Percentiles rank a stretch among this genome's conserved stretches.
These are phyloP conservation scores for Ettlia oleoabundans DNA, from an alignment of 139 green algal genomes.

Conservation along the genomic window DNA sequence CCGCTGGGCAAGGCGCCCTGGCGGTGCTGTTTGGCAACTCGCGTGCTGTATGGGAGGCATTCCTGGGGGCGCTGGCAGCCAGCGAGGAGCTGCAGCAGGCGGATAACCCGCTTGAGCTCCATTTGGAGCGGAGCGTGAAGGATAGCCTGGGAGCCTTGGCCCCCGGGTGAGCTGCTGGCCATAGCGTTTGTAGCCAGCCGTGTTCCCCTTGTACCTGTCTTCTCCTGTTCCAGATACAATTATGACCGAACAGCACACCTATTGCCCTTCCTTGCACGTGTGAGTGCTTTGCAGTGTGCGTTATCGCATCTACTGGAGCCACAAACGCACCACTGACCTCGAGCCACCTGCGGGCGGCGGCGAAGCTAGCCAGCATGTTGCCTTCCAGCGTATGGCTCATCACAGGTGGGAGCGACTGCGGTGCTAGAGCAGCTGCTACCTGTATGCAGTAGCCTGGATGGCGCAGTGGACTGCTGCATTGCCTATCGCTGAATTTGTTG, in stretches of 20 bases:
- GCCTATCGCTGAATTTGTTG: too few relatives aligned
- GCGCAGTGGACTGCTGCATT: too few relatives aligned
- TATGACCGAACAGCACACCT: too few relatives aligned
- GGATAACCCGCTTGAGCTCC: constrained; percentile 46
- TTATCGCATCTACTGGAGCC: constrained; percentile 38
- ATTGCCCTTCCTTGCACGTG: background rate
- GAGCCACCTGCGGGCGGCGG: background rate
- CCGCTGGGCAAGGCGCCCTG: constrained; percentile 29
- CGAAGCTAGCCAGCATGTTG: constrained; percentile 25
- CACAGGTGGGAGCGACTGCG: too few relatives aligned
- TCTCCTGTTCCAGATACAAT: too few relatives aligned
- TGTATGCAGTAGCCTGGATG: too few relatives aligned
- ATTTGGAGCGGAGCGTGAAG: constrained; percentile 30
- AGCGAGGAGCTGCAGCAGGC: constrained; percentile 17
- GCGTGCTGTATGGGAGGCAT: constrained; percentile 44
- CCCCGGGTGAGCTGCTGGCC: too few relatives aligned
- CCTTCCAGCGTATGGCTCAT: constrained; percentile 51
- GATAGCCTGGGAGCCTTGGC: background rate
- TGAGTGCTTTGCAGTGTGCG: constrained; percentile 13
- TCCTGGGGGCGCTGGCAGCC: constrained; percentile 32
- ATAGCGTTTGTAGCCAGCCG: too few relatives aligned
- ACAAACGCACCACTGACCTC: constrained; percentile 20
- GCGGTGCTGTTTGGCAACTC: constrained; percentile 51
- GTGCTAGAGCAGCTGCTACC: too few relatives aligned
- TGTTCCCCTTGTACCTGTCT: background rate